These are phyloP conservation scores for Parastagonospora nodorum DNA, from an alignment of 2,329 filamentous ascomycete genomes.

Conservation along the genomic window DNA sequence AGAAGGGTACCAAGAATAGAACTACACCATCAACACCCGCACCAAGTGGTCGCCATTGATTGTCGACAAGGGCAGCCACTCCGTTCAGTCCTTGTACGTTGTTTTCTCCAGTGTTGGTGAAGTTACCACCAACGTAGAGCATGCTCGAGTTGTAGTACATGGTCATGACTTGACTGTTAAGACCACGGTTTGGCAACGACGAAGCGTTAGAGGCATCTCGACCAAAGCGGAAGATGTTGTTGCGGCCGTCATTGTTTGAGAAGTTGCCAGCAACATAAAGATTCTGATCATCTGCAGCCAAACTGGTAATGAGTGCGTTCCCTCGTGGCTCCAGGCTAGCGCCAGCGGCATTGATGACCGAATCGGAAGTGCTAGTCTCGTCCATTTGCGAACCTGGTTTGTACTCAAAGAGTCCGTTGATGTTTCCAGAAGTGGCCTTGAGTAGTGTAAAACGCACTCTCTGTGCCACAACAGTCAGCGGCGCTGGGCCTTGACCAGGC, in stretches of 20 bases:
- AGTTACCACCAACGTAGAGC: conserved; percentile 79
- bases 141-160: conserved; percentile 69
- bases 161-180: conserved; percentile 78
- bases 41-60: conserved; percentile 79
- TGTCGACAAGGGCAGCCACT: conserved; percentile 73
- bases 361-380: conserved; percentile 69
- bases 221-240: conserved; percentile 76
- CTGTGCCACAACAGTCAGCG: conserved; percentile 84
- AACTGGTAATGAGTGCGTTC: conserved; percentile 70
- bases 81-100: conserved; percentile 70
- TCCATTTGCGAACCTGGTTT: conserved; percentile 68
- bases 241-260: conserved; percentile 60
- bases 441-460: conserved; percentile 78
- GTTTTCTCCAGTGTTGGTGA: conserved; percentile 72
- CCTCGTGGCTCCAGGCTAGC: conserved; percentile 63
- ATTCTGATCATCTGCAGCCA: conserved; percentile 65
- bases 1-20: conserved; percentile 72
- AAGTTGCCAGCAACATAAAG: conserved; percentile 86
- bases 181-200: conserved; percentile 69
- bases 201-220: conserved; percentile 63
- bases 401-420: conserved; percentile 92
- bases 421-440: conserved; percentile 74
- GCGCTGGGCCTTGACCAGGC: conserved; percentile 60
- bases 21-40: conserved; percentile 85
- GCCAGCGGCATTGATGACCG: conserved; percentile 77